These are phyloP conservation scores for Schwanniomyces yamadae DNA, from an alignment of 805 yeast species.

Conservation along the genomic window DNA sequence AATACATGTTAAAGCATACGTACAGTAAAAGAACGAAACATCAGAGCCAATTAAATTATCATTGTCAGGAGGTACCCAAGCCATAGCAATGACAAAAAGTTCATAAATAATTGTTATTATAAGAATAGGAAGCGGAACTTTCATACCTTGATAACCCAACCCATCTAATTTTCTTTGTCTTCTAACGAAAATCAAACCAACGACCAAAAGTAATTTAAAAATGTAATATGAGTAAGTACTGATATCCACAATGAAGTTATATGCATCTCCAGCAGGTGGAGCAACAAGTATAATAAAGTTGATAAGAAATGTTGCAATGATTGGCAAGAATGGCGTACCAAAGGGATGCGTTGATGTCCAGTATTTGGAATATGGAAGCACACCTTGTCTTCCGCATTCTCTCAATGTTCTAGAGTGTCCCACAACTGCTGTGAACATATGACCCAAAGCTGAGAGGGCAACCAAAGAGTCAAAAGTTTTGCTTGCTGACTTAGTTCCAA, in stretches of 20 bases:
- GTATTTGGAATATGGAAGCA: slow-evolving; percentile 25
- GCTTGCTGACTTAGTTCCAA: slow-evolving; percentile 24
- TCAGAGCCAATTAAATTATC: slow-evolving; percentile 41
- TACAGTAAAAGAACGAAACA: slow-evolving; percentile 42
- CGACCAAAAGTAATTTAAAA: slow-evolving; percentile 24
- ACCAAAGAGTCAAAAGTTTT: slow-evolving; percentile 25
- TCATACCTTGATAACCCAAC: slow-evolving; percentile 31
- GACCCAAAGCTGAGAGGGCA: slow-evolving; percentile 33
- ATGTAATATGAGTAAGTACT: slow-evolving; percentile 29
- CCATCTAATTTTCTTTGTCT: slow-evolving; percentile 32
- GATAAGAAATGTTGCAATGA: slow-evolving; percentile 22
- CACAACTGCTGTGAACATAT: slow-evolving; percentile 25
- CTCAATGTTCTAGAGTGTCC: slow-evolving; percentile 31
- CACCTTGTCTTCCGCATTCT: slow-evolving; percentile 35
- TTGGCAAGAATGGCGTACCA: slow-evolving; percentile 30
- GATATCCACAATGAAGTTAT: slow-evolving; percentile 30
- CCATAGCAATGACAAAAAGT: slow-evolving; percentile 39
- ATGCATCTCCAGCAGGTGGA: slow-evolving; percentile 37
- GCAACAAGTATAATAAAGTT: slow-evolving; percentile 28
- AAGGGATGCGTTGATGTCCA: slow-evolving; percentile 33
- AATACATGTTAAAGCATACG: slow-evolving; percentile 39
- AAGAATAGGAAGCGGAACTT: slow-evolving; percentile 33
- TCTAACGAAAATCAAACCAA: slow-evolving; percentile 27
- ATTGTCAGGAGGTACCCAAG: slow-evolving; percentile 41
- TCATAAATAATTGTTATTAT: slow-evolving; percentile 31